Evolutionary conservation across 441 rosid species (phyloP), one percentile per base, ranked within the genome.

Genomic region (Gossypium trilobum): DNA sequence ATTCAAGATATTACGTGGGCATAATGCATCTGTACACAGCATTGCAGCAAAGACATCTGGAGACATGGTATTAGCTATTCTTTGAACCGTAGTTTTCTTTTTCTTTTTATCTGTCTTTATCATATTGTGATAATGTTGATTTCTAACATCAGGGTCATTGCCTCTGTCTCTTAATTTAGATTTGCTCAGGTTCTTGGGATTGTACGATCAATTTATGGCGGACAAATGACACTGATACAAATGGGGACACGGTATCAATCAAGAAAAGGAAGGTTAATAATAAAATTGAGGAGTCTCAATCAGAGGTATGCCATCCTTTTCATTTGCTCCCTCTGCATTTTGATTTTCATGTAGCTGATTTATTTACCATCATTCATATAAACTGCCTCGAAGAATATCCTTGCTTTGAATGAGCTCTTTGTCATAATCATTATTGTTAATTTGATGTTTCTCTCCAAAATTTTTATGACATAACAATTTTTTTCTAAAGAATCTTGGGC

Each of bases 111-210:
- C 23, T 5, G 16, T 58, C 10, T 58, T 73, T 44, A 27, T 54
- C 11, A 3, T 16, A 58, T 11, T 60, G 52, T 56, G 60, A 9
- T 66, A 5, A 5, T 23, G 22, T 6, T 14, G 46, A 20, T 58
- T 46, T 31, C 71, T 67, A 54, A 14, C 50, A 20, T 76, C 68
- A 36, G 56, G 16, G 5, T 63, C 36, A 31, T 39, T 70, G 64
- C 31, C 55, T 73, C 29, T 31, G 48, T 77, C 62, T 51, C 68
- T 57, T 67, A 64, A 50, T 60, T 9, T 73, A 94, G 98, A 60
- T 90, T 73, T 90, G 97, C 85, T 92, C 96, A 16, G 89, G 97
- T 76, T 92, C 97, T 10, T 92, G 97, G 97, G 97, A 95, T 87
- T 87, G 87, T 72, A 86, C 87, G 0, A 86, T 95, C 75, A 89